Evolutionary conservation across 257 asterid genomes (phyloP), one percentile per base, ranked within the genome.

Genomic region (Echium plantagineum): DNA sequence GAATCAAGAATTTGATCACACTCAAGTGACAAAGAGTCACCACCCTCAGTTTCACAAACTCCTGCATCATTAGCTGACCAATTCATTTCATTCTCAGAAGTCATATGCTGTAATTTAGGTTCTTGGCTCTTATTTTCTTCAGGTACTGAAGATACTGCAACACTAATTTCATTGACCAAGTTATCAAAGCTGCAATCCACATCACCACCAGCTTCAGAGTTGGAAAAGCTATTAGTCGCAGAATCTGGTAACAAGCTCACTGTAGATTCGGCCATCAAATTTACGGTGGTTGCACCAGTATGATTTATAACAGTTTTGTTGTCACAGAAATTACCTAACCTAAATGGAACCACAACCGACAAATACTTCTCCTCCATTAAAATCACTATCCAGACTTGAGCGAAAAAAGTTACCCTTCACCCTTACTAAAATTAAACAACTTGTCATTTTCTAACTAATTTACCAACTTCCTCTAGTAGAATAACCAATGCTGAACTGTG

Each of bases 1-100:
- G 95, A 86, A 74, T 95, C 95, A 19, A 71, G 82, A 49, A 77
- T 32, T 0, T 42, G 78, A 65, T 85, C 91, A 31, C 79, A 71
- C 57, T 63, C 71, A 52, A 70, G 28, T 52, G 66, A 66, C 13
- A 74, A 57, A 58, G 60, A 55, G 66, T 65, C 71, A 67, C 63
- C 72, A 52, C 58, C 77, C 68, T 82, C 97, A 51, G 74, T 77
- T 67, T 81, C 89, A 13, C 71, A 78, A 62, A 67, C 80, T 57
- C 63, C 69, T 63, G 62, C 70, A 64, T 75, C 83, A 48, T 69
- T 64, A 55, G 75, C 75, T 57, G 74, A 58, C 75, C 86, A 77
- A 57, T 59, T 62, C 74, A 71, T 69, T 66, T 58, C 61, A 60
- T 56, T 65, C 46, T 72, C 81, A 54, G 71, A 65, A 57, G 58